Conservation (phyloP, 140 eudicot species). For the Cichorium intybus region DNA sequence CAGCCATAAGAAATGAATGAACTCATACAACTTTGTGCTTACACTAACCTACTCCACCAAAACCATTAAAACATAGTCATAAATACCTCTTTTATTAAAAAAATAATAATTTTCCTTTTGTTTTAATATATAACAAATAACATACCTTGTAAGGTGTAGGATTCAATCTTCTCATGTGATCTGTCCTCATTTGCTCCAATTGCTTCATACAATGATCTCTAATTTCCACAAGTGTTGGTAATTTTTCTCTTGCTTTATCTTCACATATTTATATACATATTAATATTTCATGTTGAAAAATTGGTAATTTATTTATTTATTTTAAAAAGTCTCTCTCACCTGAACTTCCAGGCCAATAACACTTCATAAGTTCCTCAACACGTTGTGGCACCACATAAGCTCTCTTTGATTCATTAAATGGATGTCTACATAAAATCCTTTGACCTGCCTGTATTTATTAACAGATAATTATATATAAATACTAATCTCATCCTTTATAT, state of each 20-base stretch:
- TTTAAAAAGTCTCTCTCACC: conserved; percentile 35
- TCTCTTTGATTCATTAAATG: conserved; percentile 93
- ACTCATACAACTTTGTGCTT: conserved; percentile 87
- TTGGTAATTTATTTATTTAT: neutral
- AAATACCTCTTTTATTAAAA: neutral
- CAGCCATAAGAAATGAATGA: conserved; percentile 98
- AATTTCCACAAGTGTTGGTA: conserved; percentile 70
- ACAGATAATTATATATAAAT: neutral
- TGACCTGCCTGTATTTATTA: conserved; percentile 65
- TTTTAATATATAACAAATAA: neutral
- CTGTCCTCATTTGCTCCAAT: conserved; percentile 87
- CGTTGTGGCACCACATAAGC: conserved; percentile 97
- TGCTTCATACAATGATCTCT: conserved; percentile 84
- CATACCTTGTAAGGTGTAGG: conserved; percentile 98
- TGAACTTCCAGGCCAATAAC: conserved; percentile 91
- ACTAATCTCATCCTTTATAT: neutral
- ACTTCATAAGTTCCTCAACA: conserved; percentile 92
- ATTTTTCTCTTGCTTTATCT: conserved; percentile 76
- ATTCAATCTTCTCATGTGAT: conserved; percentile 97
- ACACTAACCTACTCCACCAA: conserved; percentile 81
- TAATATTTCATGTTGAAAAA: neutral
- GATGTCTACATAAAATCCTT: conserved; percentile 90
- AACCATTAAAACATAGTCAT: neutral
- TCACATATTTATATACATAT: conserved; percentile 7
- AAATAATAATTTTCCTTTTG: no score